Percentiles rank a stretch among this genome's conserved stretches.
Evolutionary conservation across 768 basidiomycete genomes (phyloP).

Genomic region (Lactifluus echinatus): DNA sequence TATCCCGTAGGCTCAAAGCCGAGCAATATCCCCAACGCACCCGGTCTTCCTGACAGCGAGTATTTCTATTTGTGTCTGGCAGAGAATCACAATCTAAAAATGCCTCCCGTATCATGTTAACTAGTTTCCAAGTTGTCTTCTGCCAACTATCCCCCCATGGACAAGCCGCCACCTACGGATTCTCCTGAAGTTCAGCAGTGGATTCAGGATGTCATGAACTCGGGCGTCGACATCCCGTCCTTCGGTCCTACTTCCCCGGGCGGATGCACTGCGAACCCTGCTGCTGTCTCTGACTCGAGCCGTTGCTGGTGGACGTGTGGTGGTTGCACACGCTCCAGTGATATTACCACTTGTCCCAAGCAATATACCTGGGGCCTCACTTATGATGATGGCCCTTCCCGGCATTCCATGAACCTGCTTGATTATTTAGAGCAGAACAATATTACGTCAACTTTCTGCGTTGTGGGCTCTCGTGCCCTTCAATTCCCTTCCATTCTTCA

Average conservation of each 20-base stretch:
- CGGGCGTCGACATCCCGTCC: conserved; percentile 52
- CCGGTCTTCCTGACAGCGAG: conserved; percentile 29
- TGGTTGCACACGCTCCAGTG: conserved; percentile 57
- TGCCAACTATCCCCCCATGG: conserved; percentile 55
- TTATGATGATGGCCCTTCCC: conserved; percentile 76
- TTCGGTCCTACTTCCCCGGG: conserved; percentile 35
- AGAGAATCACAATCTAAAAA: neutral
- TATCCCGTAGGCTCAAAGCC: conserved; percentile 43
- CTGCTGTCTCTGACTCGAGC: conserved; percentile 39
- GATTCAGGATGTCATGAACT: conserved; percentile 51
- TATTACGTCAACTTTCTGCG: conserved; percentile 80
- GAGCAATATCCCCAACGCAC: conserved; percentile 25
- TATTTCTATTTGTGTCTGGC: neutral
- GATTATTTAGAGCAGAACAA: conserved; percentile 53
- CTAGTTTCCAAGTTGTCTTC: conserved; percentile 4
- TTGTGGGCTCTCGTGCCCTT: conserved; percentile 73
- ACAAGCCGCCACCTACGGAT: conserved; percentile 49
- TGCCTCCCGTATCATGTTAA: neutral
- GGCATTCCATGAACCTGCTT: conserved; percentile 66
- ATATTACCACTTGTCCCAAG: conserved; percentile 68
- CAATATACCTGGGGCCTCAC: conserved; percentile 50
- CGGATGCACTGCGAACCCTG: conserved; percentile 48
- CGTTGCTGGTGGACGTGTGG: conserved; percentile 81
- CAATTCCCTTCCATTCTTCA: conserved; percentile 63
- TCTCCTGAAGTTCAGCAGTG: conserved; percentile 59